These are phyloP conservation scores for Rhodotorula babjevae DNA, from an alignment of 768 basidiomycete genomes.

Conservation along the genomic window DNA sequence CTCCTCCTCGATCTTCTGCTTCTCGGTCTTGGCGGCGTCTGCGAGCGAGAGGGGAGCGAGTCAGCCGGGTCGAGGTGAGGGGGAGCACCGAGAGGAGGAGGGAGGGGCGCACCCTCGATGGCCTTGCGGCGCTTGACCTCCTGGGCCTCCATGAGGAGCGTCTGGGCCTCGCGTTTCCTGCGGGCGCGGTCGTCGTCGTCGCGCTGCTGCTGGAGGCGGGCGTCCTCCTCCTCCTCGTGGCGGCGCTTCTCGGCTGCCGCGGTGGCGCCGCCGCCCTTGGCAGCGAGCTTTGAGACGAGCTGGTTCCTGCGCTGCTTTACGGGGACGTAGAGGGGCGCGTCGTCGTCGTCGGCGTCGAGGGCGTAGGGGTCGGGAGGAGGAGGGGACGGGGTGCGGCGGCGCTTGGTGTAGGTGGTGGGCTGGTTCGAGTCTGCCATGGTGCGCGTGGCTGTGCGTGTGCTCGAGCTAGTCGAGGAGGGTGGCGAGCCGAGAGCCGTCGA, in stretches of 20 bases:
- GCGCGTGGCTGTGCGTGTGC: no score
- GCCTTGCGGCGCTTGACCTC: constrained; percentile 84
- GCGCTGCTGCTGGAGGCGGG: constrained; percentile 57
- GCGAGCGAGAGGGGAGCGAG: neutral
- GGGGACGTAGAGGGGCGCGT: constrained; percentile 80
- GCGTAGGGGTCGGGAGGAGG: constrained; percentile 24
- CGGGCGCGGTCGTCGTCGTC: constrained; percentile 70
- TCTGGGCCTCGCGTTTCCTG: constrained; percentile 66
- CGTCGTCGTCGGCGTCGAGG: constrained; percentile 49
- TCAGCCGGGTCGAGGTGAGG: neutral
- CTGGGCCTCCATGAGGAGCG: constrained; percentile 85
- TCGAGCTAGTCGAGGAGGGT: neutral
- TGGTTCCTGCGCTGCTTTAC: constrained; percentile 77
- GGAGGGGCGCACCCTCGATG: constrained; percentile 59
- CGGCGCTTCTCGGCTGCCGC: constrained; percentile 54
- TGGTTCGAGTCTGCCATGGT: neutral
- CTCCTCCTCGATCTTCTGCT: constrained; percentile 77
- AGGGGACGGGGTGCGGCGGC: constrained; percentile 21
- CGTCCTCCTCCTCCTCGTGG: constrained; percentile 56
- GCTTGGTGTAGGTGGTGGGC: neutral
- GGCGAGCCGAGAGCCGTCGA: neutral
- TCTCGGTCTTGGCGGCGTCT: constrained; percentile 83
- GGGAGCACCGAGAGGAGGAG: neutral
- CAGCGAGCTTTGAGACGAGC: constrained; percentile 65
- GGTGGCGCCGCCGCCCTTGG: constrained; percentile 54